A percentile compares a stretch with the other conserved stretches of the same genome.
Conservation (phyloP, 768 basidiomycete species). For the Serpula lacrymans region DNA sequence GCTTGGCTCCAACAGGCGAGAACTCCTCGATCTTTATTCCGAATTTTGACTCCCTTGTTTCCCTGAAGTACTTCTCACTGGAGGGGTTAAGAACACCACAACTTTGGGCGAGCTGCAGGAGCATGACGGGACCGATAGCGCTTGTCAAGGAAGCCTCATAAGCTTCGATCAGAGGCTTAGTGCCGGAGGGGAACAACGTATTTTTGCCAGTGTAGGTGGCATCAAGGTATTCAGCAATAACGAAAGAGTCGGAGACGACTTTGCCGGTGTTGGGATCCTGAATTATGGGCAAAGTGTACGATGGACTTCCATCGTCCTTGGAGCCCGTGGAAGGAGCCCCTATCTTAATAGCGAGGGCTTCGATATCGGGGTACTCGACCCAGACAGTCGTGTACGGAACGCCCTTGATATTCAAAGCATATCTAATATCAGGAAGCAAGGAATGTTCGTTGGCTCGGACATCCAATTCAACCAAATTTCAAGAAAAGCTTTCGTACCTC, state of each 20-base stretch:
- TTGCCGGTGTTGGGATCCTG: conserved; percentile 34
- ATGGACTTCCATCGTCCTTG: conserved; percentile 26
- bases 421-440: conserved; percentile 19
- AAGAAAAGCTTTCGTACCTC: conserved; percentile 36
- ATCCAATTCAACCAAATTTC: conserved; percentile 16
- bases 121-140: conserved; percentile 10
- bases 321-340: conserved; percentile 28
- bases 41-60: conserved; percentile 27
- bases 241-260: conserved; percentile 37
- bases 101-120: conserved; percentile 13
- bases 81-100: conserved; percentile 18
- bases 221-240: conserved; percentile 47
- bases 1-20: conserved; percentile 24
- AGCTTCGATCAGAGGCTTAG: conserved; percentile 36
- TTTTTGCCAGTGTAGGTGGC: conserved; percentile 35
- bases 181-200: conserved; percentile 38
- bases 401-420: conserved; percentile 38
- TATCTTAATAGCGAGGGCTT: conserved; percentile 25
- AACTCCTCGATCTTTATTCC: conserved; percentile 36
- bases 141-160: conserved; percentile 24
- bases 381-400: conserved; percentile 40
- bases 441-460: not conserved
- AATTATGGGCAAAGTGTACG: conserved; percentile 41
- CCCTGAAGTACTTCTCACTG: conserved; percentile 31
- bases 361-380: conserved; percentile 43